Evolutionary conservation across 345 rosid species (phyloP).

Genomic region (Hibiscus mutabilis): DNA sequence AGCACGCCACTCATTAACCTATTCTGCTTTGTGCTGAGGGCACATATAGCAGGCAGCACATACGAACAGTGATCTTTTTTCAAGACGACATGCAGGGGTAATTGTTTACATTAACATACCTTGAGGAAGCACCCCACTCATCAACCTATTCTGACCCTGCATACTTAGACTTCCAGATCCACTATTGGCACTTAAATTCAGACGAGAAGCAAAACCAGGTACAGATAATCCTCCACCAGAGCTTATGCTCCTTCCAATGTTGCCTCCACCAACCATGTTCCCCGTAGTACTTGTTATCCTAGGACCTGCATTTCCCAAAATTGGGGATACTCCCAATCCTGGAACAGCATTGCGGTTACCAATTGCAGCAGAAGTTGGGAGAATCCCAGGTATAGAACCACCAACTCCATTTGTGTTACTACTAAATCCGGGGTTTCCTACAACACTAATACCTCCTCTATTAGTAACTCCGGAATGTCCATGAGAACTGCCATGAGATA

Average conservation of each 20-base stretch:
- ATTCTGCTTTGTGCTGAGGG: no score
- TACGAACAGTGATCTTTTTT: not conserved
- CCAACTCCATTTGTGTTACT: slow-evolving; percentile 83
- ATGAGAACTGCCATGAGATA: slow-evolving; percentile 83
- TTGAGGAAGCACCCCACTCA: slow-evolving; percentile 86
- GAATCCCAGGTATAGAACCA: slow-evolving; percentile 91
- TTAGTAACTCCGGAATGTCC: slow-evolving; percentile 85
- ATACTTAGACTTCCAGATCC: slow-evolving; percentile 79
- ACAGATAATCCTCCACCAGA: slow-evolving; percentile 86
- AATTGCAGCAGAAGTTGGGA: slow-evolving; percentile 77
- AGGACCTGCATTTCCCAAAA: slow-evolving; percentile 85
- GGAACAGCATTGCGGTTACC: slow-evolving; percentile 76
- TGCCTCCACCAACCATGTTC: slow-evolving; percentile 89
- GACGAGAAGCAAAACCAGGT: slow-evolving; percentile 79
- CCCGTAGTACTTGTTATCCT: slow-evolving; percentile 83
- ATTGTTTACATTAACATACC: slow-evolving; percentile 33
- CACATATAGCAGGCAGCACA: not conserved
- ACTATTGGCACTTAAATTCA: slow-evolving; percentile 61
- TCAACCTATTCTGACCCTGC: slow-evolving; percentile 85
- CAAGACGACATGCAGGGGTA: not conserved
- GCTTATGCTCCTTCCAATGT: slow-evolving; percentile 76
- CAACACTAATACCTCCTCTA: slow-evolving; percentile 86
- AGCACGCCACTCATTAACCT: no score
- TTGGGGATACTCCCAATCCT: slow-evolving; percentile 85
- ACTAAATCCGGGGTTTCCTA: slow-evolving; percentile 84